Percentiles rank a stretch among this genome's conserved stretches.
These are phyloP conservation scores for Wickerhamomyces mucosus DNA, from an alignment of 805 yeast species.

Conservation along the genomic window DNA sequence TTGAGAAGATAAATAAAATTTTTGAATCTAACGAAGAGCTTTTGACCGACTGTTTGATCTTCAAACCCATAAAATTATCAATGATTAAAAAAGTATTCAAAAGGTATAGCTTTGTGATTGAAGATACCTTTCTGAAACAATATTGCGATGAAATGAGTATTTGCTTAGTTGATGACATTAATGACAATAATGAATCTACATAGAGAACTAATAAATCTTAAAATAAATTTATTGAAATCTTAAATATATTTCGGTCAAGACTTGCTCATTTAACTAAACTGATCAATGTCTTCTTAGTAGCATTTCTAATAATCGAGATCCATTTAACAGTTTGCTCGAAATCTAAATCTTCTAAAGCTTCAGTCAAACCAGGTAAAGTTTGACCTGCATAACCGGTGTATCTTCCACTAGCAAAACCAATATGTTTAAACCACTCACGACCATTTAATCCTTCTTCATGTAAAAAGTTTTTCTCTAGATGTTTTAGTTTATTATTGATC, in stretches of 20 bases:
- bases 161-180: constrained; percentile 11
- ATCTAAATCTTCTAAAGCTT: constrained; percentile 40
- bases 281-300: constrained; percentile 3
- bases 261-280: constrained; percentile 1
- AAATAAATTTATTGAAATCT: not conserved
- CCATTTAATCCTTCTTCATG: constrained; percentile 34
- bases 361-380: constrained; percentile 41
- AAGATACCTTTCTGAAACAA: no score
- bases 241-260: not conserved
- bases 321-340: constrained; percentile 22
- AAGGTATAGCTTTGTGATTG: no score
- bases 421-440: constrained; percentile 46
- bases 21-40: constrained; percentile 4
- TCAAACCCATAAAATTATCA: constrained; percentile 13
- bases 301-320: constrained; percentile 16
- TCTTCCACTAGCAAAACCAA: constrained; percentile 43
- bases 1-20: constrained; percentile 9
- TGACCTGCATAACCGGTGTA: constrained; percentile 50
- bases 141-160: constrained; percentile 21
- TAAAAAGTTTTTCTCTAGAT: constrained; percentile 36
- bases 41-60: constrained; percentile 15
- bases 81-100: not conserved
- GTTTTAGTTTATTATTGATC: constrained; percentile 28
- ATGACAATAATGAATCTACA: not conserved
- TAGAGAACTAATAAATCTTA: not conserved